These are phyloP conservation scores for Tuber melanosporum DNA, from an alignment of 495 filamentous ascomycete species.

Conservation along the genomic window DNA sequence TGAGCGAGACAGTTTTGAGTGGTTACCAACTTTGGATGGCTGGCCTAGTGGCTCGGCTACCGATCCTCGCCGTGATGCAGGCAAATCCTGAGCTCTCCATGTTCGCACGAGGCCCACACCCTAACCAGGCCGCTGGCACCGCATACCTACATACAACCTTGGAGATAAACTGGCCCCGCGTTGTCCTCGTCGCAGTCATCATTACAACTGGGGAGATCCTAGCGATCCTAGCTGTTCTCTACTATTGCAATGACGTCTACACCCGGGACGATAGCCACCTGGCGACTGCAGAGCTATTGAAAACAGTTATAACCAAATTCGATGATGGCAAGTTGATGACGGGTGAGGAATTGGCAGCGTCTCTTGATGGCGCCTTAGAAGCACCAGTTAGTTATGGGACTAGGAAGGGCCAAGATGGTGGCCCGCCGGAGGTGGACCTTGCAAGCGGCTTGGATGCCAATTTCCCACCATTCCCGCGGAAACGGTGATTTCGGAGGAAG, in stretches of 20 bases:
- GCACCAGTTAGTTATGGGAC: neutral
- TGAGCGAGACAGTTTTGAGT: neutral
- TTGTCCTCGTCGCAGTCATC: neutral
- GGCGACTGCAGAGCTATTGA: neutral
- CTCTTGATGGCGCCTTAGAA: neutral
- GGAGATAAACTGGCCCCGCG: neutral
- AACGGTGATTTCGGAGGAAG: neutral
- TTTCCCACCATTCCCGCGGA: neutral
- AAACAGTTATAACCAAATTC: neutral
- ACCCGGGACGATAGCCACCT: neutral
- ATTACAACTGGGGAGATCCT: neutral
- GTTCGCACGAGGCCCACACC: neutral
- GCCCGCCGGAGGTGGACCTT: neutral
- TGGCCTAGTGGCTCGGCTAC: neutral
- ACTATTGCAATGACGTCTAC: neutral
- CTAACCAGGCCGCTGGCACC: neutral
- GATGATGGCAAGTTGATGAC: neutral
- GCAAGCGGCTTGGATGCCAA: neutral
- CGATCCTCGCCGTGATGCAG: neutral
- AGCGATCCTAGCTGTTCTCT: neutral
- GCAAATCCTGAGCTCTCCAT: neutral
- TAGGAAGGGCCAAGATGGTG: neutral
- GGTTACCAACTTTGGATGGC: neutral
- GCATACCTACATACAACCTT: neutral
- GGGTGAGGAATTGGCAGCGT: neutral